These are phyloP conservation scores for Candida manassasensis DNA, from an alignment of 805 yeast species.

Conservation along the genomic window DNA sequence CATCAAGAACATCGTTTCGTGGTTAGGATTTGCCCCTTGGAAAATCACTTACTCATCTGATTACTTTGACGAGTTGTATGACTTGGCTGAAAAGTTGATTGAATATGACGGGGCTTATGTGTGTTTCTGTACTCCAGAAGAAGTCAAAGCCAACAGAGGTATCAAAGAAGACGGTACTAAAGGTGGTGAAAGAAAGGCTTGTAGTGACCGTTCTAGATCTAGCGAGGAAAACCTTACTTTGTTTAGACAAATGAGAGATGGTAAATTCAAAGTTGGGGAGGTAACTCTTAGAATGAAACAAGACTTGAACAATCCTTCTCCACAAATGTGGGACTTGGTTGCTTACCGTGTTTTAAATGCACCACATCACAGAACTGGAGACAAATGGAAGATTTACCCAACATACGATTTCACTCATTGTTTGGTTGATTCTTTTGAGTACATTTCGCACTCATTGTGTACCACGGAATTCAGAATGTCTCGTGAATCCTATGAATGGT, in stretches of 20 bases:
- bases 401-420: slow-evolving; percentile 99
- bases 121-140: slow-evolving; percentile 89
- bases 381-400: slow-evolving; percentile 96
- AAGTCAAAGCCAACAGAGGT: slow-evolving; percentile 88
- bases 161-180: slow-evolving; percentile 85
- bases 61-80: slow-evolving; percentile 86
- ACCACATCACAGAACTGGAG: slow-evolving; percentile 94
- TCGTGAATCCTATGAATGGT: slow-evolving; percentile 96
- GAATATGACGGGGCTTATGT: slow-evolving; percentile 74
- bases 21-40: slow-evolving; percentile 96
- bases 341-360: slow-evolving; percentile 94
- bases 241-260: slow-evolving; percentile 90
- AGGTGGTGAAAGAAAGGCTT: slow-evolving; percentile 88
- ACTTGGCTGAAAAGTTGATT: slow-evolving; percentile 80
- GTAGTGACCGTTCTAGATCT: slow-evolving; percentile 67
- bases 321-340: slow-evolving; percentile 99
- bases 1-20: slow-evolving; percentile 75
- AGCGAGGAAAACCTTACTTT: slow-evolving; percentile 71
- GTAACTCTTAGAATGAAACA: slow-evolving; percentile 97
- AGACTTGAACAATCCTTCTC: slow-evolving; percentile 83
- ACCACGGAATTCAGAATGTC: slow-evolving; percentile 91
- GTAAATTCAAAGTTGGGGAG: slow-evolving; percentile 81
- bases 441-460: slow-evolving; percentile 92
- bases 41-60: slow-evolving; percentile 94
- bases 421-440: slow-evolving; percentile 95